Evolutionary conservation across 169 alveolate species (phyloP), one percentile per base, ranked within the genome.

Genomic region (Besnoitia besnoiti): DNA sequence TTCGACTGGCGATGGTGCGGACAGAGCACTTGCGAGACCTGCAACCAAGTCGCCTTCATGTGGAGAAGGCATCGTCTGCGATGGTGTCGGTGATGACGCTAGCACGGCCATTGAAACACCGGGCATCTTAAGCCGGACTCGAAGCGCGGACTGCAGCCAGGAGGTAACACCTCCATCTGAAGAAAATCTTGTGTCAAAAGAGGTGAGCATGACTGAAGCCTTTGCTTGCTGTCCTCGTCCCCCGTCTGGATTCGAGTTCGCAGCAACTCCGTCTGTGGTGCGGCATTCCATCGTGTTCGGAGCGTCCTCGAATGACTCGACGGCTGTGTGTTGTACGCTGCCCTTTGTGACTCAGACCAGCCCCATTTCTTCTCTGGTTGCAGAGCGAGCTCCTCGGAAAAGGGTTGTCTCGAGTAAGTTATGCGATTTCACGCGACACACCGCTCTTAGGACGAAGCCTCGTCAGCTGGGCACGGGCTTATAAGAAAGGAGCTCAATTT

Each of bases 341-440:
- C n/a, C n/a, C n/a, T n/a, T 19, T 73, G 3, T 30, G 82, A 10
- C n/a, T 16, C 82, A 73, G 82, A 42, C 47, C 12, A 73, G 82
- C n/a, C 27, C 14, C 3, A 19, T 37, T 37, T n/a, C 82, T 37
- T 73, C 82, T n/a, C 82, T 73, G 16, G 46, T 73, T 37, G 16
- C 82, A 30, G 82, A 73, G 12, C 82, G 82, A 16, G 46, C 82
- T 35, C 82, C 82, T 73, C 82, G 82, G 44, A 73, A 73, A 73
- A 39, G 82, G 47, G 16, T 73, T 16, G 82, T 73, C 0, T 73
- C 82, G 24, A n/a, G 82, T 73, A 37, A 73, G 82, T 21, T 73
- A 37, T 42, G 10, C 14, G n/a, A 51, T 24, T 24, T 14, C 67
- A 16, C n/a, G 67, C 67, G 67, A 14, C 67, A 51, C 67, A 51